Conservation (phyloP, 345 rosid species). For the Populus euphratica region DNA sequence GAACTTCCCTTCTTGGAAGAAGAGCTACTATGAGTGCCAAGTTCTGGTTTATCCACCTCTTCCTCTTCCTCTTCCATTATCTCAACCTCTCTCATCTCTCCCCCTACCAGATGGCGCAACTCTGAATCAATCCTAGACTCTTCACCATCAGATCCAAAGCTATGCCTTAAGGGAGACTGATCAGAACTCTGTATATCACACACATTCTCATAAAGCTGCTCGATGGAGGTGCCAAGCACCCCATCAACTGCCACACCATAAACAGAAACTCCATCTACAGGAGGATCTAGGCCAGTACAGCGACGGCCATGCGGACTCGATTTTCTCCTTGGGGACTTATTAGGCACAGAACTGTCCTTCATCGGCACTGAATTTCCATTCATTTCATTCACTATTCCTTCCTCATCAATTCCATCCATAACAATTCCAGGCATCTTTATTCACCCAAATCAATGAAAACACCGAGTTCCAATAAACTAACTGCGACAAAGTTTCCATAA, state of each 20-base stretch:
- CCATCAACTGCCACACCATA: conserved; percentile 8
- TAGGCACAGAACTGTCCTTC: conserved; percentile 39
- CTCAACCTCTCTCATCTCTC: conserved; percentile 33
- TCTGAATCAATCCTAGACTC: conserved; percentile 36
- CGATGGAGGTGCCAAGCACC: conserved; percentile 28
- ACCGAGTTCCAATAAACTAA: conserved; percentile 18
- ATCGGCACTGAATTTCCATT: conserved; percentile 29
- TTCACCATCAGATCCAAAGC: conserved; percentile 32
- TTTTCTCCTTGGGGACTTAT: conserved; percentile 31
- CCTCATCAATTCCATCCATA: conserved; percentile 46
- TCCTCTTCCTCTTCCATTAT: conserved; percentile 39
- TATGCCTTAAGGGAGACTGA: conserved; percentile 26
- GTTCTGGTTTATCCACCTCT: conserved; percentile 42
- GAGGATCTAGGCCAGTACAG: conserved; percentile 13
- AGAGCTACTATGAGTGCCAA: conserved; percentile 34
- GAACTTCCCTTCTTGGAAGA: conserved; percentile 43
- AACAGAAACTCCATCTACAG: conserved; percentile 17
- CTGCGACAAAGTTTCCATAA: conserved; percentile 20
- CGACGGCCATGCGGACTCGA: conserved; percentile 32
- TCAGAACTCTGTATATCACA: conserved; percentile 40
- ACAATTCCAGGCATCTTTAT: conserved; percentile 52
- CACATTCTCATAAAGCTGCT: conserved; percentile 36
- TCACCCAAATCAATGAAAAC: conserved; percentile 25
- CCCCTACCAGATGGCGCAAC: conserved; percentile 32
- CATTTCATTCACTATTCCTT: conserved; percentile 27